Base-by-base conservation (phyloP, 768 basidiomycete species). In the Termitomyces eurrhizus region DNA sequence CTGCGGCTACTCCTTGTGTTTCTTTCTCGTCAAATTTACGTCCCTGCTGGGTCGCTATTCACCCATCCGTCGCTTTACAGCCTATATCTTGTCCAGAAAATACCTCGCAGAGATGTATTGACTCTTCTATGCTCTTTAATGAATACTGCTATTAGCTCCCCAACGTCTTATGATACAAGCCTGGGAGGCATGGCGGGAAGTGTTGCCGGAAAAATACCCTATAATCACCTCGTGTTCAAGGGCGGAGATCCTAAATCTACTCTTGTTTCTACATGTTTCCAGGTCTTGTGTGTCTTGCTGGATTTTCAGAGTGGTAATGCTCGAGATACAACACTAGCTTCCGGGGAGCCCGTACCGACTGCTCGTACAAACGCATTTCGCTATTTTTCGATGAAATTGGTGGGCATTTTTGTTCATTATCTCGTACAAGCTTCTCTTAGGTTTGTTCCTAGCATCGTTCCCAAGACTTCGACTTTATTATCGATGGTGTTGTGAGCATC, bases 101-200 rank as follows among this genome's bases (percentile, higher is more conserved):
- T 86, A 56, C 80, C 88, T 61, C 82, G 93, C 58, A 84, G 90
- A 46, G 84, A 95, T 66, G 88, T 95, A n/a, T 80, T 99, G 58
- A 95, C 95, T 4, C 77, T 98, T 32, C 76, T 99, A 8, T 99
- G 96, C 73, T 98, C 95, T 4, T 76, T 97, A 49, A 77, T 99
- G 61, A 99, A 99, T 70, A 96, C 93, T 11, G 85, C 87, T 57
- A 83, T 92, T 82, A 92, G 89, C 72, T 84, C 88, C 0, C 73
- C 85, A 39, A 78, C 77, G 36, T 72, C 77, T 26, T 80, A 73
- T 49, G 75, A 75, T 46, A 82, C 77, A 50, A 80, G 80, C 21
- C 83, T 92, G 55, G 86, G 83, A 29, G 80, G 83, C 26, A 84
- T 92, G 73, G 84, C 90, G 1, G 89, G 88, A 42, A 89, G 82